phyloP scores from a whole-genome alignment of 179 eudicot genomes.

The Carnegiea gigantea region DNA sequence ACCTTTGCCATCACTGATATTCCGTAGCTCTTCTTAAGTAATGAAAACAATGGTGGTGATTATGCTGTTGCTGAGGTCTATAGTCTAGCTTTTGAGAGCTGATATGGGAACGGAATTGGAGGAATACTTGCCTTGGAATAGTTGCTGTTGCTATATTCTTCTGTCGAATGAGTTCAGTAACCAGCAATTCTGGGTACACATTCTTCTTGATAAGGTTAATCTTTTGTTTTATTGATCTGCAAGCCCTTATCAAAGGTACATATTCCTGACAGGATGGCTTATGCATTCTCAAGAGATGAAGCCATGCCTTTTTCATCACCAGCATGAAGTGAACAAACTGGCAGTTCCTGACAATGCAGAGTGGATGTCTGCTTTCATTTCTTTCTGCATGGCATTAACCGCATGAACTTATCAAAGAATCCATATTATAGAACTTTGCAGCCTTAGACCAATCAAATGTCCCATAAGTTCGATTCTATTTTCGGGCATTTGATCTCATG shows the following conservation, averaged over 20 bases:
- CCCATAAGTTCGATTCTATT: background rate
- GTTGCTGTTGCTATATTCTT: constrained; percentile 86
- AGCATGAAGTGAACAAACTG: constrained; percentile 86
- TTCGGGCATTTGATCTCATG: background rate
- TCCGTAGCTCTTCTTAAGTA: constrained; percentile 61
- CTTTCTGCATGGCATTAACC: constrained; percentile 91
- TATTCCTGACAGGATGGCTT: constrained; percentile 60
- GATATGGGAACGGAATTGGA: constrained; percentile 80
- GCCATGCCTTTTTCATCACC: constrained; percentile 86
- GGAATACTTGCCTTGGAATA: constrained; percentile 82
- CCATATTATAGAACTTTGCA: no score
- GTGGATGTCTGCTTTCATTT: constrained; percentile 80
- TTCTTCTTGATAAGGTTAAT: background rate
- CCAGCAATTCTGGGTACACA: constrained; percentile 90
- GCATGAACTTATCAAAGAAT: no score
- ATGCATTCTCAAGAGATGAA: constrained; percentile 97
- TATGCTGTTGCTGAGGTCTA: constrained; percentile 90
- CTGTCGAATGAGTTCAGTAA: constrained; percentile 88
- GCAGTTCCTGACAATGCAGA: constrained; percentile 92
- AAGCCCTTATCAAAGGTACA: background rate
- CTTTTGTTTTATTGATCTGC: background rate
- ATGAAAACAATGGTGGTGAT: constrained; percentile 75
- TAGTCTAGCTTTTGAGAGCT: constrained; percentile 63
- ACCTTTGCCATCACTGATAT: constrained; percentile 83
- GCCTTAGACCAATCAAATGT: background rate